These are phyloP conservation scores for Piper betle DNA, from an alignment of 164 flowering plant genomes.

Conservation along the genomic window DNA sequence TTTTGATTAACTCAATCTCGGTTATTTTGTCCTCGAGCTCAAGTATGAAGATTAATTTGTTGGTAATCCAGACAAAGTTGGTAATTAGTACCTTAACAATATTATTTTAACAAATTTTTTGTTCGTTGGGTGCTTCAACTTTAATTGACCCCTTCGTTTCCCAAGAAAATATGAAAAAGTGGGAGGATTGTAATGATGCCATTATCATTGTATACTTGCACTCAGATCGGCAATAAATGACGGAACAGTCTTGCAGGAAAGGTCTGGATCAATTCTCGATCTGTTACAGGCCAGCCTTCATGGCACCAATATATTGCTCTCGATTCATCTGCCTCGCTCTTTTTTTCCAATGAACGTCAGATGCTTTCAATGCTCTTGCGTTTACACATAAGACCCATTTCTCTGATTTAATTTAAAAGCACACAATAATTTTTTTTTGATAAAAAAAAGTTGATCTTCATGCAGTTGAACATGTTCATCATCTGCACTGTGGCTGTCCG, in stretches of 20 bases:
- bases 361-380: neutral
- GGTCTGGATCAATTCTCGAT: neutral
- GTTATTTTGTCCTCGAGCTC: no score
- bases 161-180: neutral
- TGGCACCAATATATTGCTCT: neutral
- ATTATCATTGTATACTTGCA: neutral
- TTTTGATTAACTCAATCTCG: no score
- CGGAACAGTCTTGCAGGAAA: neutral
- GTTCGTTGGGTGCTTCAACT: neutral
- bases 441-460: neutral
- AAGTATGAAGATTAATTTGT: no score
- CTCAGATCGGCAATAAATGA: neutral
- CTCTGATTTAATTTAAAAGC: neutral
- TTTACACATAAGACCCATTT: neutral
- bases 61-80: no score
- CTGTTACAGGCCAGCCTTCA: neutral
- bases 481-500: neutral
- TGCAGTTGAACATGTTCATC: neutral
- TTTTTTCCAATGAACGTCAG: neutral
- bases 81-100: no score
- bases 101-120: no score
- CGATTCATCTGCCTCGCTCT: no score
- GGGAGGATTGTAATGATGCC: neutral
- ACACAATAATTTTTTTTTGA: no score
- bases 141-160: neutral